Evolutionary conservation across 2,329 filamentous ascomycete species (phyloP), one percentile per base, ranked within the genome.

Genomic region (Colletotrichum sp.): DNA sequence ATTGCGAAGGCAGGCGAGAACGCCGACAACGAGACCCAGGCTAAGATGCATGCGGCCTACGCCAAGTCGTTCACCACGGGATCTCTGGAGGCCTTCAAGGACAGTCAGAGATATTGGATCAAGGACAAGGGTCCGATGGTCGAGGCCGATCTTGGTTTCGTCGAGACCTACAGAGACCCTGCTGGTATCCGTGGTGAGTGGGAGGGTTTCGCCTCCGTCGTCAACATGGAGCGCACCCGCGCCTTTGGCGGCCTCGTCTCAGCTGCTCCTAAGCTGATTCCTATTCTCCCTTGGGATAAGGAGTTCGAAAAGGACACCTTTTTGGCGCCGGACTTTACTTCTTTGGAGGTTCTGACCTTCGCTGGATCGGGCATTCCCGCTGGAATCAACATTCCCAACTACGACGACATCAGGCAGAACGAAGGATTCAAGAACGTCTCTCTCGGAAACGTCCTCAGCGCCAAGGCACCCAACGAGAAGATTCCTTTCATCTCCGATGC

Each of bases 231-330:
- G 83, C 93, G 96, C 25, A 99, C 96, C 2, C 91, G 91, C 74
- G 95, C 96, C 2, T 98, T 98, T 82, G 94, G 94, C 9, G 93
- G 94, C 79, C 91, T 98, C 2, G 97, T 98, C 6, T 90, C 93
- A 25, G 93, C 93, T 30, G 96, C 97, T 0, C 94, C 96, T 13
- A 88, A 88, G 61, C 93, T 98, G 82, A 98, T 99, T 68, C 95
- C 96, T 8, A 92, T 98, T 77, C 88, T 99, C 16, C 97, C 97
- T 0, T 99, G 97, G 97, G 88, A 89, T 44, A 90, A 91, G 63
- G 94, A 95, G 1, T 99, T 98, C 79, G 97, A 99, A 83, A 98
- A 98, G 85, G 96, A 98, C 87, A 96, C 94, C 81, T 99, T 99
- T 85, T 86, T 98, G 44, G 96, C 95, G 68, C 97, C 97, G 0